These are phyloP conservation scores for Aquilaria sinensis DNA, from an alignment of 345 rosid genomes.

Conservation along the genomic window DNA sequence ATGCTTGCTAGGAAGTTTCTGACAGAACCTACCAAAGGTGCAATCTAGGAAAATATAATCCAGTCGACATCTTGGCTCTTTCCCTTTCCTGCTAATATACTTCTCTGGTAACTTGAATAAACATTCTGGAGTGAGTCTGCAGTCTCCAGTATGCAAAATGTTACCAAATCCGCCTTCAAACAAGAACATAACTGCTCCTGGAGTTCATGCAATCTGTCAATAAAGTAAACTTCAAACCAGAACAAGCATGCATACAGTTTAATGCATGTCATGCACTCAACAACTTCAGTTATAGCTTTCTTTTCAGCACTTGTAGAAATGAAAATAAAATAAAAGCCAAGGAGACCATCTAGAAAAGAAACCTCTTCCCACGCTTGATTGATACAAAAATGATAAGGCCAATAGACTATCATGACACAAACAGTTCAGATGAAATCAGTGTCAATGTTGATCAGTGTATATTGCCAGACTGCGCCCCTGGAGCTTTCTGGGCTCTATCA, in stretches of 20 bases:
- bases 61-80: slow-evolving; percentile 39
- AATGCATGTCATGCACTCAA: background rate
- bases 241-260: background rate
- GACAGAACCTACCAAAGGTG: slow-evolving; percentile 66
- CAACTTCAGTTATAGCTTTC: no score
- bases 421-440: no score
- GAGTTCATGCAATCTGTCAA: slow-evolving; percentile 29
- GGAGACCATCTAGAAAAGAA: background rate
- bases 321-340: background rate
- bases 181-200: slow-evolving; percentile 97
- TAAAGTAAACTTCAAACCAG: slow-evolving; percentile 11
- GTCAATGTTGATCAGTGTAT: no score
- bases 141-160: slow-evolving; percentile 88
- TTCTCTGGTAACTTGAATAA: slow-evolving; percentile 52
- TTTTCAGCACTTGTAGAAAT: no score
- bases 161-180: slow-evolving; percentile 85
- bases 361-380: background rate
- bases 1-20: slow-evolving; percentile 58
- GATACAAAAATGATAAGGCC: no score
- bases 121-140: slow-evolving; percentile 72
- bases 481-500: no score
- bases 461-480: no score
- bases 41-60: slow-evolving; percentile 83
- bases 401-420: no score
- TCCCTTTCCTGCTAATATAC: slow-evolving; percentile 42